phyloP scores from a whole-genome alignment of 306 rosid species.

The Pyrus betulifolia region DNA sequence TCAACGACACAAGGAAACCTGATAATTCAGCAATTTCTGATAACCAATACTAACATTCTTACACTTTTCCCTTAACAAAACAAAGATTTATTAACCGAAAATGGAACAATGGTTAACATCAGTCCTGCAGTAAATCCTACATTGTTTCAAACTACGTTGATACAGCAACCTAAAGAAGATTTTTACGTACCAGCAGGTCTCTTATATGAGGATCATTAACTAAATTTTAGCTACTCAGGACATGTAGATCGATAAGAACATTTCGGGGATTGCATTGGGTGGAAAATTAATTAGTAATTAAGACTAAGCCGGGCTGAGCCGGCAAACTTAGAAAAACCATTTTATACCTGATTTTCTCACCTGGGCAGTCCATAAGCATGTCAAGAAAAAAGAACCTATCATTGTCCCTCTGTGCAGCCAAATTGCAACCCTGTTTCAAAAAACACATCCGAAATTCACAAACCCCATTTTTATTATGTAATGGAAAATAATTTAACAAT shows the following conservation, averaged over 20 bases:
- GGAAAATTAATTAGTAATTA: neutral
- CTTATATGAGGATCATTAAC: neutral
- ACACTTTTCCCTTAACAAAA: neutral
- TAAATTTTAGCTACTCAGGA: neutral
- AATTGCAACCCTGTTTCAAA: constrained; percentile 69
- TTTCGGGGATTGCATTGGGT: neutral
- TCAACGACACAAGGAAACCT: neutral
- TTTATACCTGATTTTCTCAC: constrained; percentile 60
- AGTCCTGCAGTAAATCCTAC: neutral
- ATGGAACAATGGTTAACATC: neutral
- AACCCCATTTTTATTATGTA: neutral
- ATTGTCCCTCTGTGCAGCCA: constrained; percentile 69
- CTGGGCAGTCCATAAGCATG: constrained; percentile 79
- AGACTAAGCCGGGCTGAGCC: neutral
- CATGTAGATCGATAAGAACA: neutral
- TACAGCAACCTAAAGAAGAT: neutral
- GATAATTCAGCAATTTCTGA: neutral
- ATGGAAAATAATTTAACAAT: neutral
- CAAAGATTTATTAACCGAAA: neutral
- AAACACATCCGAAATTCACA: neutral
- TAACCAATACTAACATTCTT: neutral
- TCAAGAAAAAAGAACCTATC: constrained; percentile 64
- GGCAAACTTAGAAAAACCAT: neutral
- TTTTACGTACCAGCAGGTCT: neutral
- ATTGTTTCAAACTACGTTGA: neutral